Conservation (phyloP, 1,139 yeast species). For the Kodamaea sp. region DNA sequence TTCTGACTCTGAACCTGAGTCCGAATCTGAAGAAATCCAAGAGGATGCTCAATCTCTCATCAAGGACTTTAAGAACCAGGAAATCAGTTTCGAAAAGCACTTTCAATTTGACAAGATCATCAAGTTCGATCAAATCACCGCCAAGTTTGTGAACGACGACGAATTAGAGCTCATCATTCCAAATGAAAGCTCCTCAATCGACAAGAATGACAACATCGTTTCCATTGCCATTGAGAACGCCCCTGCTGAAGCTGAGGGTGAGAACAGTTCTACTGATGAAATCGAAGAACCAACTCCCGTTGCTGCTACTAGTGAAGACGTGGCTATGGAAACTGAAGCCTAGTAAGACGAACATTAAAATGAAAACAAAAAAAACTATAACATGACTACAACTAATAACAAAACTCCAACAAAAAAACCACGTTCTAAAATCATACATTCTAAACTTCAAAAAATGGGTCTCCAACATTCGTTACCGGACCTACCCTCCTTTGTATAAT, state of each 20-base stretch:
- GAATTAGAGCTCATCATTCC: conserved; percentile 50
- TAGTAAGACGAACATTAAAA: not conserved
- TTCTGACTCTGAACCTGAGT: conserved; percentile 16
- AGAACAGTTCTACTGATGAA: conserved; percentile 14
- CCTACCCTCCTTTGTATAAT: conserved; percentile 1
- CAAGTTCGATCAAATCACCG: conserved; percentile 41
- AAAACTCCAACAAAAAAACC: conserved; percentile 1
- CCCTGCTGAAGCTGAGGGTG: conserved; percentile 19
- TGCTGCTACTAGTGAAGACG: conserved; percentile 8
- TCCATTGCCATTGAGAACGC: conserved; percentile 28
- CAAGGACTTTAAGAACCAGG: conserved; percentile 42
- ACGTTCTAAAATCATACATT: conserved; percentile 2
- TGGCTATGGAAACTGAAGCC: conserved; percentile 9
- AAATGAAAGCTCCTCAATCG: conserved; percentile 30
- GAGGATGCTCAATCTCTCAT: conserved; percentile 46
- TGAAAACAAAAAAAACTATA: conserved; percentile 1
- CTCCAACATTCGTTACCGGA: too few relatives aligned
- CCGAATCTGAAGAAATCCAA: conserved; percentile 37
- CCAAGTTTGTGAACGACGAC: conserved; percentile 38
- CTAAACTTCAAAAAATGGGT: too few relatives aligned
- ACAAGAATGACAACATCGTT: conserved; percentile 24
- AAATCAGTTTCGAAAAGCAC: conserved; percentile 47
- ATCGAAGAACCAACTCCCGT: conserved; percentile 11
- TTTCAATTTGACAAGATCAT: conserved; percentile 46
- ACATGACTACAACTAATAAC: conserved; percentile 1